A percentile compares a stretch with the other conserved stretches of the same genome.
Evolutionary conservation across 1,284 basidiomycete genomes (phyloP).

Genomic region (Pseudozyma pruni): DNA sequence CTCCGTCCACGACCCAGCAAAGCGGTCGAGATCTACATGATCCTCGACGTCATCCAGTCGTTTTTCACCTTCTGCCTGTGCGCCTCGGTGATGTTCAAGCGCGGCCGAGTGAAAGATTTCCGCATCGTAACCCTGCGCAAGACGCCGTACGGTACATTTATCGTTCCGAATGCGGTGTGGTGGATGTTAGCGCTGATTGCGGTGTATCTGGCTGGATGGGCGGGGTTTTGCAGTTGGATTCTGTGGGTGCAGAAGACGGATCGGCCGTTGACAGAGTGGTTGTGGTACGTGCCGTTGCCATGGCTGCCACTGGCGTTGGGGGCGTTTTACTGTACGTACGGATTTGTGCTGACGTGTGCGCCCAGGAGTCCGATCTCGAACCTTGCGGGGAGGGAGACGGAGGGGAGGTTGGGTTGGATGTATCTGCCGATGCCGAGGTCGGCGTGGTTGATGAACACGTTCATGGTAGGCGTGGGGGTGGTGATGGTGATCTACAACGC

Average conservation of each 20-base stretch:
- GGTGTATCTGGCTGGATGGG: slow-evolving; percentile 2
- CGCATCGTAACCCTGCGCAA: slow-evolving; percentile 2
- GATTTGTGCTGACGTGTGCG: slow-evolving; percentile 19
- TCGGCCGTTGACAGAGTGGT: background rate
- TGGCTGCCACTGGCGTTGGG: slow-evolving; percentile 7
- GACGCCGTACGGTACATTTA: slow-evolving; percentile 11
- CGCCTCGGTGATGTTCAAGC: slow-evolving; percentile 3
- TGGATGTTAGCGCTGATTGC: background rate
- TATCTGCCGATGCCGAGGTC: slow-evolving; percentile 13
- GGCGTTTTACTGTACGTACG: slow-evolving; percentile 6
- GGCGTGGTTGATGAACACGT: slow-evolving; percentile 13
- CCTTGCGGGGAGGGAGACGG: background rate
- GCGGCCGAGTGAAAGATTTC: slow-evolving; percentile 2
- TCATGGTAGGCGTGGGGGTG: slow-evolving; percentile 1
- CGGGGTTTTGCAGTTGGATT: slow-evolving; percentile 5
- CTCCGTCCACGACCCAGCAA: slow-evolving; percentile 1
- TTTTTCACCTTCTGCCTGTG: slow-evolving; percentile 3
- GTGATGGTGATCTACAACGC: slow-evolving; percentile 8
- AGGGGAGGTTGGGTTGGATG: slow-evolving; percentile 4
- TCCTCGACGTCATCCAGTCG: slow-evolving; percentile 9
- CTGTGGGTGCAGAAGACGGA: slow-evolving; percentile 4
- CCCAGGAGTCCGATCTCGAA: slow-evolving; percentile 20
- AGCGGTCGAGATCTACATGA: slow-evolving; percentile 11
- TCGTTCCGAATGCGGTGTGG: slow-evolving; percentile 15
- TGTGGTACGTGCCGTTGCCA: slow-evolving; percentile 20